These are phyloP conservation scores for Podaxis rugospora DNA, from an alignment of 768 basidiomycete species.

Conservation along the genomic window DNA sequence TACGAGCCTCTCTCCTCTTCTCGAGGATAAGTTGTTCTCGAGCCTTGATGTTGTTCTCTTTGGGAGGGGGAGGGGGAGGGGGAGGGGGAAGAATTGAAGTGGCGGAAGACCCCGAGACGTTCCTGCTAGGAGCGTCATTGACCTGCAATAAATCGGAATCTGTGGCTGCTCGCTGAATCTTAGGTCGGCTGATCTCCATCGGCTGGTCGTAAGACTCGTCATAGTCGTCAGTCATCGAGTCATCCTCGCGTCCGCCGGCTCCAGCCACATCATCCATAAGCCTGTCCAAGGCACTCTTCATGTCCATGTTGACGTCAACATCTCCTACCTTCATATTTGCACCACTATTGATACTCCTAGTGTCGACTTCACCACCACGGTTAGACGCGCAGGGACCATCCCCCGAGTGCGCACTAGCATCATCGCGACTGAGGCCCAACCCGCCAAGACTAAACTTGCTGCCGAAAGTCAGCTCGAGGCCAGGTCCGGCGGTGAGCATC, in stretches of 20 bases:
- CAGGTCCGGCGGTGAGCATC: constrained; percentile 18
- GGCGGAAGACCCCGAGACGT: constrained; percentile 37
- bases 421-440: constrained; percentile 24
- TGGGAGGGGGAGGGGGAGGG: constrained; percentile 50
- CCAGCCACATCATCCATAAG: constrained; percentile 68
- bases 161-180: constrained; percentile 47
- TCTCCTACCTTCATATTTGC: constrained; percentile 39
- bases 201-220: constrained; percentile 24
- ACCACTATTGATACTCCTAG: constrained; percentile 21
- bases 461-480: constrained; percentile 42
- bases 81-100: constrained; percentile 39
- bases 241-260: constrained; percentile 32
- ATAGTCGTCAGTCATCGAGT: constrained; percentile 39
- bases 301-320: constrained; percentile 61
- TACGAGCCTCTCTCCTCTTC: constrained; percentile 60
- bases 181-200: constrained; percentile 16
- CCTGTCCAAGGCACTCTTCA: constrained; percentile 68
- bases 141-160: constrained; percentile 41
- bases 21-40: constrained; percentile 70
- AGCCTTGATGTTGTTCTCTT: constrained; percentile 54
- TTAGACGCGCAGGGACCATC: not conserved
- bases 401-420: constrained; percentile 11
- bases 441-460: constrained; percentile 41
- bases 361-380: not conserved
- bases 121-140: constrained; percentile 35